These are phyloP conservation scores for Luvunga scandens DNA, from an alignment of 345 rosid species.

Conservation along the genomic window DNA sequence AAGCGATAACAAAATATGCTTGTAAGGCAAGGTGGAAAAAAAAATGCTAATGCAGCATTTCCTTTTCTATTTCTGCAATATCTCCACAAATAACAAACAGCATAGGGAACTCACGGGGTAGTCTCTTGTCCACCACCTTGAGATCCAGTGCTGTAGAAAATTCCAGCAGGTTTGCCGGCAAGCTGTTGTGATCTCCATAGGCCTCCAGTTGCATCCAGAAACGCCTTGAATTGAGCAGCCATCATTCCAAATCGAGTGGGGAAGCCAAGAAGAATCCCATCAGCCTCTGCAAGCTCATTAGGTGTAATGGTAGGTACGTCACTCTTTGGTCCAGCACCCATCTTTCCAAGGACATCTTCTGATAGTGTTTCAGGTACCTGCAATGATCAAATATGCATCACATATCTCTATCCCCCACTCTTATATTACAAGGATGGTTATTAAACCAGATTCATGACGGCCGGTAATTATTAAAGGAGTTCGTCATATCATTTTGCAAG, in stretches of 20 bases:
- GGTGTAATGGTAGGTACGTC: conserved; percentile 57
- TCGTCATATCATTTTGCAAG: background rate
- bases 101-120: conserved; percentile 46
- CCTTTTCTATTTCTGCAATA: background rate
- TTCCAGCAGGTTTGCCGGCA: conserved; percentile 76
- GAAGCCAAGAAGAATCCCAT: conserved; percentile 63
- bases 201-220: conserved; percentile 68
- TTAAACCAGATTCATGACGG: background rate
- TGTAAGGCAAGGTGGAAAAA: background rate
- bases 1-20: background rate
- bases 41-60: background rate
- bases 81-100: background rate
- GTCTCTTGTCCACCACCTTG: conserved; percentile 89
- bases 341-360: conserved; percentile 62
- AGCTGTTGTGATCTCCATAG: conserved; percentile 63
- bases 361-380: conserved; percentile 67
- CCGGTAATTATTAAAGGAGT: background rate
- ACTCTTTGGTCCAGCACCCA: conserved; percentile 66
- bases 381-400: background rate
- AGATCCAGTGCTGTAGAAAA: conserved; percentile 71
- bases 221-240: conserved; percentile 75
- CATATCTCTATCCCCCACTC: background rate
- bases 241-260: conserved; percentile 81
- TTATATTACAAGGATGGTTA: background rate
- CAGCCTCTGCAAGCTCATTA: conserved; percentile 55